Evolutionary conservation across 805 yeast species (phyloP).

Genomic region (Candida ipomoeae): DNA sequence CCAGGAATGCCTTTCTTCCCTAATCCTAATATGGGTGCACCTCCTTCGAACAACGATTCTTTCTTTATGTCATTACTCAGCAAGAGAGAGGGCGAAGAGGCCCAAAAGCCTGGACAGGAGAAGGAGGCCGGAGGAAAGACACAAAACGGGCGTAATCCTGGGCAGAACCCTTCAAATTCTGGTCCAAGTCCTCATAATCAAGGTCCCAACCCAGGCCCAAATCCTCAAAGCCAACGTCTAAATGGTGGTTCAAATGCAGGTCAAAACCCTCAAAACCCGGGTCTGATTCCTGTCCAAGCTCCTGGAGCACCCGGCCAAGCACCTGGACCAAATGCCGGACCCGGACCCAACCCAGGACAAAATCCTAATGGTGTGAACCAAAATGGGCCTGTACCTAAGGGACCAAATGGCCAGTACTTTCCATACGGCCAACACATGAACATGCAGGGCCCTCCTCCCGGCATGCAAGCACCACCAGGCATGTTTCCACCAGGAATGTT

Average conservation of each 20-base stretch:
- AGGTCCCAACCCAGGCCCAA: not conserved
- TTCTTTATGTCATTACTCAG: slow-evolving; percentile 47
- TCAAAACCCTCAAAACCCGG: not conserved
- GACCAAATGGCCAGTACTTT: slow-evolving; percentile 1
- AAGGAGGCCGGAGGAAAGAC: not conserved
- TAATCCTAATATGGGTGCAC: slow-evolving; percentile 2
- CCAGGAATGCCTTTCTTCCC: slow-evolving; percentile 16
- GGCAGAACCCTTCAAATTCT: not conserved
- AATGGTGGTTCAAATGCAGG: not conserved
- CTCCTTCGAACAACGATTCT: slow-evolving; percentile 29
- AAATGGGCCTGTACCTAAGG: not conserved
- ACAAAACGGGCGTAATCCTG: not conserved
- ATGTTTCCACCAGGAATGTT: slow-evolving; percentile 33
- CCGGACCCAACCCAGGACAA: not conserved
- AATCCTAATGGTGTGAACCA: not conserved
- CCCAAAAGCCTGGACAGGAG: not conserved
- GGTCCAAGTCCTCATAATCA: not conserved
- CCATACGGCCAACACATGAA: slow-evolving; percentile 7
- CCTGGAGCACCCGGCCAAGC: not conserved
- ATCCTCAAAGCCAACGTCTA: not conserved
- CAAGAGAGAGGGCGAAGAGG: slow-evolving; percentile 22
- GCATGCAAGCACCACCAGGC: slow-evolving; percentile 13
- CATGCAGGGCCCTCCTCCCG: slow-evolving; percentile 6
- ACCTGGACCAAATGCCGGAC: not conserved
- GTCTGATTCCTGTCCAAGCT: not conserved